phyloP scores from a whole-genome alignment of 202 grass and related monocot species.

The Bolboschoenoplectus hybrid region DNA sequence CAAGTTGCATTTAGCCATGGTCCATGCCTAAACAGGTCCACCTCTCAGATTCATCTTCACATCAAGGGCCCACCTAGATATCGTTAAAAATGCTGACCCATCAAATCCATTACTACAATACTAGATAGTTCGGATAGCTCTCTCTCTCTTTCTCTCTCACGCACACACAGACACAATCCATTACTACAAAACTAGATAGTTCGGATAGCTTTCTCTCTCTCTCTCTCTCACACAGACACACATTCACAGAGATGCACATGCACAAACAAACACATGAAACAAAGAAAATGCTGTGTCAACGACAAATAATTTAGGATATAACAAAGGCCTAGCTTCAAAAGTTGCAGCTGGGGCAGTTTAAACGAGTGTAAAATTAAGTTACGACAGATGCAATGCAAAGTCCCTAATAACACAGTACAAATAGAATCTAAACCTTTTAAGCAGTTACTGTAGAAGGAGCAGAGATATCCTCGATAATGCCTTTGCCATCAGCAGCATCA shows the following conservation, averaged over 20 bases:
- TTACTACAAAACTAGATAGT: not conserved
- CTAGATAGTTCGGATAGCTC: not conserved
- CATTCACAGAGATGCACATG: not conserved
- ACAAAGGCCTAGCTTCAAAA: not conserved
- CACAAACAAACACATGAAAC: not conserved
- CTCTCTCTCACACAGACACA: not conserved
- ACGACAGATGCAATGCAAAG: not conserved
- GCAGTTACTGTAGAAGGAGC: slow-evolving; percentile 15
- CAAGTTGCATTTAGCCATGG: not conserved
- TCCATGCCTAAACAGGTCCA: not conserved
- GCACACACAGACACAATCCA: not conserved
- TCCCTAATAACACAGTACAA: not conserved
- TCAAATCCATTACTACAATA: not conserved
- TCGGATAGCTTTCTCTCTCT: not conserved
- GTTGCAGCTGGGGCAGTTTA: not conserved
- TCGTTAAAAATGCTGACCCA: not conserved
- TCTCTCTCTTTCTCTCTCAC: not conserved
- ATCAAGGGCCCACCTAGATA: not conserved
- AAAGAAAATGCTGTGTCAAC: slow-evolving; percentile 2
- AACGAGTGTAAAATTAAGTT: not conserved
- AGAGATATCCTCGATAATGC: slow-evolving; percentile 71
- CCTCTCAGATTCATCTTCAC: not conserved
- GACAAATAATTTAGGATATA: slow-evolving; percentile 4
- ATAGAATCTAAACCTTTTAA: slow-evolving; percentile 33
- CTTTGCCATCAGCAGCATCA: slow-evolving; percentile 71